These are phyloP conservation scores for Umbelopsis vinacea DNA, from an alignment of 192 early-diverging fungal genomes.

Conservation along the genomic window DNA sequence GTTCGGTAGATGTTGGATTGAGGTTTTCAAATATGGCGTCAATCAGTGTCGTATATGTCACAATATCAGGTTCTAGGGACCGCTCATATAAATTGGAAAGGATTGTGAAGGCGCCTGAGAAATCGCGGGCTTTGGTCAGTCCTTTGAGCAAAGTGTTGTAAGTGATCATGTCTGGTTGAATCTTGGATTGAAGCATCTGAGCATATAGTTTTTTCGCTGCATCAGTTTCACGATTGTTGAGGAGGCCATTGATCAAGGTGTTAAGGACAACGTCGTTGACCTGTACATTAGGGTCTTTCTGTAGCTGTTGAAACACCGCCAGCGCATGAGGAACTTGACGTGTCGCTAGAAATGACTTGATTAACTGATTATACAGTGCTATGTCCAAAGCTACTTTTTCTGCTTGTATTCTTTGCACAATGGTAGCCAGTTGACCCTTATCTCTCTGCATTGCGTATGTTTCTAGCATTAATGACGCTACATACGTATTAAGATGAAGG, in stretches of 20 bases:
- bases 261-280: conserved; percentile 37
- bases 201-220: conserved; percentile 29
- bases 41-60: conserved; percentile 38
- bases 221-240: conserved; percentile 34
- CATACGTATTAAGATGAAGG: conserved; percentile 6
- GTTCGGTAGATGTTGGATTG: conserved; percentile 3
- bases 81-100: conserved; percentile 29
- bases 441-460: conserved; percentile 27
- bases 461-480: conserved; percentile 26
- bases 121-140: conserved; percentile 17
- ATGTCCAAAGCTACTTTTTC: conserved; percentile 26
- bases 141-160: conserved; percentile 44
- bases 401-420: conserved; percentile 19
- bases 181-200: conserved; percentile 29
- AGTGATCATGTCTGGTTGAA: conserved; percentile 37
- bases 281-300: conserved; percentile 22
- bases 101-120: conserved; percentile 14
- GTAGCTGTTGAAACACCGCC: conserved; percentile 29
- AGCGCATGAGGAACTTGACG: conserved; percentile 24
- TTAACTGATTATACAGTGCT: conserved; percentile 31
- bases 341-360: conserved; percentile 37
- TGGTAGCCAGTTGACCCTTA: not conserved
- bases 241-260: conserved; percentile 38
- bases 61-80: conserved; percentile 31
- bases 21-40: conserved; percentile 27